Conservation (phyloP, 305 asterid genomes). For the Fraxinus baroniana region DNA sequence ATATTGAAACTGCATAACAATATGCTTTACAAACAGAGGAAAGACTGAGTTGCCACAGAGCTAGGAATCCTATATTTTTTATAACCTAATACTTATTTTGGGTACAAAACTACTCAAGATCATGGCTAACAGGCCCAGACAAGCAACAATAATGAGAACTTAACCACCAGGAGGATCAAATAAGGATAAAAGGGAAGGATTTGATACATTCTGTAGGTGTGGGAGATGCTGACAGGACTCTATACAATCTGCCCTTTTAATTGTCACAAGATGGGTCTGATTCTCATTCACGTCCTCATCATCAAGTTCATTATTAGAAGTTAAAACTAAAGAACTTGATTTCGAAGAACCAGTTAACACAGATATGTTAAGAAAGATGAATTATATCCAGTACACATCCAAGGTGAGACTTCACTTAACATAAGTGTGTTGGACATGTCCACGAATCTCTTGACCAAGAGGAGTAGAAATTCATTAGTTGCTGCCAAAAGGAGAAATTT, state of each 20-base stretch:
- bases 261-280: neutral
- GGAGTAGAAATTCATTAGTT: neutral
- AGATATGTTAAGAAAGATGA: no score
- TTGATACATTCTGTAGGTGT: neutral
- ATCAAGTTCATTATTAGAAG: neutral
- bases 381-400: neutral
- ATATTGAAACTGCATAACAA: neutral
- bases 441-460: neutral
- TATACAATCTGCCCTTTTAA: neutral
- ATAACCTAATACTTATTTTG: neutral
- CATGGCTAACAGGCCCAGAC: neutral
- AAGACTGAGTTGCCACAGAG: neutral
- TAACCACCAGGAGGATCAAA: neutral
- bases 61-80: neutral
- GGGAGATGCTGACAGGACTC: neutral
- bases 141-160: neutral
- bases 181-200: neutral
- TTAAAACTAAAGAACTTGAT: neutral
- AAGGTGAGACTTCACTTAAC: neutral
- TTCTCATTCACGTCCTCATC: neutral
- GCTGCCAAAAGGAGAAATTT: neutral
- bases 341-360: neutral
- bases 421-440: neutral
- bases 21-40: neutral
- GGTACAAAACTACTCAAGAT: neutral